Evolutionary conservation across 768 basidiomycete genomes (phyloP), one percentile per base, ranked within the genome.

Genomic region (Tephrocybe sp.): DNA sequence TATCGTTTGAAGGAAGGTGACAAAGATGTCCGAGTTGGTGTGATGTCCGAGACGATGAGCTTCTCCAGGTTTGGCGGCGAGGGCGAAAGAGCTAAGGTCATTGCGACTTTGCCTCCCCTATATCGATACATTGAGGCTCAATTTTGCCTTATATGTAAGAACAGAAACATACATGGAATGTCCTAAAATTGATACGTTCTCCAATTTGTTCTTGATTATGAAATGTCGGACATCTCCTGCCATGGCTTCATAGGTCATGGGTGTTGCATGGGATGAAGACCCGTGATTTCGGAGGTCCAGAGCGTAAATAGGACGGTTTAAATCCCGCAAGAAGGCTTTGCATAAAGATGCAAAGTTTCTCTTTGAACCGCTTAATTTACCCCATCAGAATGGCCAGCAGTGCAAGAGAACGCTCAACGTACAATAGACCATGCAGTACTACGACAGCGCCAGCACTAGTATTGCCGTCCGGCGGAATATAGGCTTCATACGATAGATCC

Each of bases 271-370:
- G 0, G 85, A 86, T 0, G 89, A 92, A 13, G 76, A 65, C 1
- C 92, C 92, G 54, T 93, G 92, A 60, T 94, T 95, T 14, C 92
- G 75, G 22, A 94, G 74, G 66, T 95, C 63, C n/a, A 93, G 66
- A 6, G 83, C 71, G 59, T 91, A 92, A 11, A 94, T 74, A 2
- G 87, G 84, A 49, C 80, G 72, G 4, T 73, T 67, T 3, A 90
- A 67, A 20, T 81, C 78, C 33, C 73, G 69, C 17, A 75, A 65
- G 58, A 93, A 85, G 0, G 80, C 78, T 60, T 87, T 90, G 5
- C 85, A 79, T 9, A 93, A 73, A 0, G 88, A 87, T 5, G 80
- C 69, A 85, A 89, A 95, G 63, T 92, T 95, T 53, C 90, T 81
- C 63, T 92, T 92, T 34, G 85, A 89, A 0, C 89, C 91, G 53